phyloP scores from a whole-genome alignment of 495 filamentous ascomycete species.

The Aspergillus ostianus region DNA sequence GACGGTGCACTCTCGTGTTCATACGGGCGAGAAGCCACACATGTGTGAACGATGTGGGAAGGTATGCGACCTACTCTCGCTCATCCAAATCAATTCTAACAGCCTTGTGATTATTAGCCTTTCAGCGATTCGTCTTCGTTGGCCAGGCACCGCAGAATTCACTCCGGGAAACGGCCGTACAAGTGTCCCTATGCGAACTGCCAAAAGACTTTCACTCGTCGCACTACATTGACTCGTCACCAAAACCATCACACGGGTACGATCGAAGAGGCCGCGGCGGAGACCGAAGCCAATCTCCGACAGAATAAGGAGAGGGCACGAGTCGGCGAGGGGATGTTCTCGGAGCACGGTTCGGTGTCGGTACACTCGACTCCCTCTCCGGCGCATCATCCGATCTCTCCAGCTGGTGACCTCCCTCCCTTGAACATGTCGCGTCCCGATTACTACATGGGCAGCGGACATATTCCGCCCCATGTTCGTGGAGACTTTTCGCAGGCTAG shows the following conservation, averaged over 20 bases:
- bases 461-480: slow-evolving; percentile 82
- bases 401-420: slow-evolving; percentile 70
- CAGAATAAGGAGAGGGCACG: slow-evolving; percentile 55
- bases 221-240: slow-evolving; percentile 92
- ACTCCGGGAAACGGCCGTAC: slow-evolving; percentile 94
- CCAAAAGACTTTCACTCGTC: slow-evolving; percentile 96
- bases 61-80: slow-evolving; percentile 49
- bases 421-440: slow-evolving; percentile 72
- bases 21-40: slow-evolving; percentile 97
- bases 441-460: slow-evolving; percentile 65
- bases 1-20: slow-evolving; percentile 91
- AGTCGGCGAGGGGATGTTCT: slow-evolving; percentile 73
- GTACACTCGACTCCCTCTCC: slow-evolving; percentile 85
- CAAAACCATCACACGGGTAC: slow-evolving; percentile 96
- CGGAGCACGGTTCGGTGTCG: slow-evolving; percentile 83
- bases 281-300: slow-evolving; percentile 77
- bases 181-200: slow-evolving; percentile 97
- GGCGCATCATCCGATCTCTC: slow-evolving; percentile 73
- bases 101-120: slow-evolving; percentile 54
- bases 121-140: slow-evolving; percentile 98
- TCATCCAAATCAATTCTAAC: neutral
- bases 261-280: slow-evolving; percentile 87
- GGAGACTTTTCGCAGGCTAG: slow-evolving; percentile 73
- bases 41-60: slow-evolving; percentile 97
- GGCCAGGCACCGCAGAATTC: slow-evolving; percentile 89